Evolutionary conservation across 2,329 filamentous ascomycete species (phyloP).

Genomic region (Apiospora hydei): DNA sequence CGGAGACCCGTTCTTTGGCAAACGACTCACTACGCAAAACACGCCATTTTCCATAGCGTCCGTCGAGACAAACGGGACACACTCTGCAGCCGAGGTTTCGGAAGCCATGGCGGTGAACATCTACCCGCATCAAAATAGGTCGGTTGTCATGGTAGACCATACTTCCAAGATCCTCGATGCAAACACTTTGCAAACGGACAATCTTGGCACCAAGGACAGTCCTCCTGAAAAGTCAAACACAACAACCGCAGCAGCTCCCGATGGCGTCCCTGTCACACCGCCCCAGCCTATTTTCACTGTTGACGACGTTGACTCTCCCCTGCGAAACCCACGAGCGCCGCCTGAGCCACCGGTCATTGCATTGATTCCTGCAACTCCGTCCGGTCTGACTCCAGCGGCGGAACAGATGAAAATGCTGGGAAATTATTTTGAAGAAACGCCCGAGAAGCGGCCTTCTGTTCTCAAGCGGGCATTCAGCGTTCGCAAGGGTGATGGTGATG

Average conservation of each 20-base stretch:
- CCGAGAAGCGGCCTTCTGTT: slow-evolving; percentile 57
- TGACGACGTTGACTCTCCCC: slow-evolving; percentile 66
- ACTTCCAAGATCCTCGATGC: slow-evolving; percentile 57
- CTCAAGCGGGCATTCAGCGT: slow-evolving; percentile 62
- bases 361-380: slow-evolving; percentile 70
- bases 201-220: slow-evolving; percentile 23
- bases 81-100: slow-evolving; percentile 65
- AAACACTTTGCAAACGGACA: slow-evolving; percentile 38
- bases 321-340: slow-evolving; percentile 67
- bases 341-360: slow-evolving; percentile 61
- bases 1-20: slow-evolving; percentile 61
- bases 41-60: slow-evolving; percentile 70
- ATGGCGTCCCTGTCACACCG: slow-evolving; percentile 57
- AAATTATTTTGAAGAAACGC: slow-evolving; percentile 55
- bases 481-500: slow-evolving; percentile 56
- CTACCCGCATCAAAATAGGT: slow-evolving; percentile 70
- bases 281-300: slow-evolving; percentile 57
- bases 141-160: slow-evolving; percentile 66
- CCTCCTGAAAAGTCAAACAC: slow-evolving; percentile 45
- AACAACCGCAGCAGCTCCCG: slow-evolving; percentile 48
- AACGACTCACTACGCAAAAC: slow-evolving; percentile 61
- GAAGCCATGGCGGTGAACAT: slow-evolving; percentile 69
- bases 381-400: slow-evolving; percentile 61
- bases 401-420: slow-evolving; percentile 61
- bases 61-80: slow-evolving; percentile 65